Conservation (phyloP, 2,329 filamentous ascomycete species). For the Neonectria magnoliae region DNA sequence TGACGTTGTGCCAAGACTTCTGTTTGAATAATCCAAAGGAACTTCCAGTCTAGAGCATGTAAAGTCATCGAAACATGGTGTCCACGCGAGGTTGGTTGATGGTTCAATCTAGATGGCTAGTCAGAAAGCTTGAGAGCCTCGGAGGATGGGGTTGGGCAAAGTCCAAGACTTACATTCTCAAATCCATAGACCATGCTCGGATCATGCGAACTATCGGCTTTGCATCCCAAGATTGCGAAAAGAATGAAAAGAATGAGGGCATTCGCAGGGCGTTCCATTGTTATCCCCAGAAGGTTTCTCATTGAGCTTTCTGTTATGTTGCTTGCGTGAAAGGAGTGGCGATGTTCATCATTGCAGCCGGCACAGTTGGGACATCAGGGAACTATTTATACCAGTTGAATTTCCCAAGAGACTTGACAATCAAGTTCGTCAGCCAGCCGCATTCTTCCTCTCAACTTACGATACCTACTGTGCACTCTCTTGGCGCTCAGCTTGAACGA, state of each 20-base stretch:
- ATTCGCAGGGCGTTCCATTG: slow-evolving; percentile 25
- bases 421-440: background rate
- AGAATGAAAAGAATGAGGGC: slow-evolving; percentile 22
- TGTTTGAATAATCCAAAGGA: slow-evolving; percentile 45
- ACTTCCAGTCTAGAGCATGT: slow-evolving; percentile 44
- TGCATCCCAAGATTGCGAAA: slow-evolving; percentile 35
- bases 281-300: slow-evolving; percentile 1
- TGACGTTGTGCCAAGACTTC: slow-evolving; percentile 39
- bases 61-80: slow-evolving; percentile 45
- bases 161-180: slow-evolving; percentile 24
- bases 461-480: background rate
- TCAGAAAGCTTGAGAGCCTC: slow-evolving; percentile 27
- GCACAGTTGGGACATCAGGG: background rate
- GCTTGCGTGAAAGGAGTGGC: background rate
- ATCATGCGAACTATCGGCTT: slow-evolving; percentile 26
- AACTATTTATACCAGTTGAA: slow-evolving; percentile 13
- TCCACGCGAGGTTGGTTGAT: slow-evolving; percentile 46
- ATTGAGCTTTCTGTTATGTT: slow-evolving; percentile 1
- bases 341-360: slow-evolving; percentile 2
- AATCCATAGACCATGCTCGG: slow-evolving; percentile 35
- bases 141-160: slow-evolving; percentile 25
- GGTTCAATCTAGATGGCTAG: slow-evolving; percentile 40
- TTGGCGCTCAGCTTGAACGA: slow-evolving; percentile 9
- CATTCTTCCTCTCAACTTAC: background rate
- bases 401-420: background rate